These are phyloP conservation scores for Verticillium albo-atrum DNA, from an alignment of 2,329 filamentous ascomycete genomes.

Conservation along the genomic window DNA sequence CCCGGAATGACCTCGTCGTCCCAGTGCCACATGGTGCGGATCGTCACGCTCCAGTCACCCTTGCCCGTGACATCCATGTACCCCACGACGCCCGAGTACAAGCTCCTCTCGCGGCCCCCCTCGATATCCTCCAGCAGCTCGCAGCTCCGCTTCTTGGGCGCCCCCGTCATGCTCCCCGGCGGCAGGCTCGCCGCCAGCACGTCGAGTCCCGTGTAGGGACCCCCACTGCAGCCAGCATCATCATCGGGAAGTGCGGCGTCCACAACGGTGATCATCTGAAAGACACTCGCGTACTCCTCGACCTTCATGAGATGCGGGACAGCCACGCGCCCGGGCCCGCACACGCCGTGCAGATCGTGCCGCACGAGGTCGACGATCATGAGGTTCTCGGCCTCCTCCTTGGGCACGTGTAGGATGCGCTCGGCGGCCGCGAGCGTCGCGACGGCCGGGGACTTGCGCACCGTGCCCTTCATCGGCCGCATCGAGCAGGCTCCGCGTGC, in stretches of 20 bases:
- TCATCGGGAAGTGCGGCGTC: conserved; percentile 56
- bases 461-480: conserved; percentile 94
- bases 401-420: conserved; percentile 69
- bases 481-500: conserved; percentile 63
- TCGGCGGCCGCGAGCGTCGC: conserved; percentile 69
- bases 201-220: conserved; percentile 60
- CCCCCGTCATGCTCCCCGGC: conserved; percentile 93
- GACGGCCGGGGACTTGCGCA: conserved; percentile 66
- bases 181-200: conserved; percentile 75
- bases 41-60: conserved; percentile 89
- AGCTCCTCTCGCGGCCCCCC: conserved; percentile 54
- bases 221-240: too few relatives aligned
- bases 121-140: conserved; percentile 74
- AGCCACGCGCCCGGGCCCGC: conserved; percentile 65
- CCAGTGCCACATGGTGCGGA: conserved; percentile 74
- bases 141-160: conserved; percentile 89
- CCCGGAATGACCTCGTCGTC: conserved; percentile 47
- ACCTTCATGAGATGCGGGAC: conserved; percentile 79
- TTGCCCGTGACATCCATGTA: conserved; percentile 83
- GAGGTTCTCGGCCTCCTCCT: conserved; percentile 91
- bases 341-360: conserved; percentile 85
- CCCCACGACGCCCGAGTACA: conserved; percentile 87
- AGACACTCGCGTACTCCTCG: conserved; percentile 88
- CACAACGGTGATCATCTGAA: conserved; percentile 86
- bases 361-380: conserved; percentile 98